A percentile compares a stretch with the other conserved stretches of the same genome.
Conservation (phyloP, 305 asterid genomes). For the Fraxinus velutina region DNA sequence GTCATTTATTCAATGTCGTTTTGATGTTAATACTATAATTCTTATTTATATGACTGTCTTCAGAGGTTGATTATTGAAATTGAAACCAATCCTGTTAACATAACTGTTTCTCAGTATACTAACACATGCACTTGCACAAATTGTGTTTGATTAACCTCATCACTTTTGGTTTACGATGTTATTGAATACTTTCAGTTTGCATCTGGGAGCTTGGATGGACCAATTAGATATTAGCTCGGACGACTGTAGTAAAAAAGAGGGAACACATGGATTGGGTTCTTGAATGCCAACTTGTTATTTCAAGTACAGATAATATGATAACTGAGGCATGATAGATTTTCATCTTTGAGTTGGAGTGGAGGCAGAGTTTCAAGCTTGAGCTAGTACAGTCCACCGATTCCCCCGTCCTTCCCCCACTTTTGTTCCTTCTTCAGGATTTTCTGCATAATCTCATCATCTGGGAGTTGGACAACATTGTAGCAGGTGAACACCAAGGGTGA, state of each 20-base stretch:
- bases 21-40: background rate
- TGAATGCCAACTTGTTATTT: background rate
- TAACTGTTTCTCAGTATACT: background rate
- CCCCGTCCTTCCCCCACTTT: background rate
- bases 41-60: background rate
- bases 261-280: background rate
- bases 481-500: background rate
- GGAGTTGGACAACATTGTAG: background rate
- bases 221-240: conserved; percentile 41
- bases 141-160: background rate
- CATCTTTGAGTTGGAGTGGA: background rate
- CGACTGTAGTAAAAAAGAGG: conserved; percentile 1
- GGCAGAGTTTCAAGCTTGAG: background rate
- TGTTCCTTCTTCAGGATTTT: background rate
- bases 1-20: background rate
- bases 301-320: background rate
- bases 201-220: conserved; percentile 93
- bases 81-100: background rate
- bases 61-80: background rate
- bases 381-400: background rate
- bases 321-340: background rate
- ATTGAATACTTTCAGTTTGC: conserved; percentile 56
- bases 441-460: background rate
- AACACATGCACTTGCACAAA: background rate
- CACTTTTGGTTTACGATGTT: background rate